Evolutionary conservation across 73 alveolate genomes (phyloP).

Genomic region (Tetrahymena borealis): DNA sequence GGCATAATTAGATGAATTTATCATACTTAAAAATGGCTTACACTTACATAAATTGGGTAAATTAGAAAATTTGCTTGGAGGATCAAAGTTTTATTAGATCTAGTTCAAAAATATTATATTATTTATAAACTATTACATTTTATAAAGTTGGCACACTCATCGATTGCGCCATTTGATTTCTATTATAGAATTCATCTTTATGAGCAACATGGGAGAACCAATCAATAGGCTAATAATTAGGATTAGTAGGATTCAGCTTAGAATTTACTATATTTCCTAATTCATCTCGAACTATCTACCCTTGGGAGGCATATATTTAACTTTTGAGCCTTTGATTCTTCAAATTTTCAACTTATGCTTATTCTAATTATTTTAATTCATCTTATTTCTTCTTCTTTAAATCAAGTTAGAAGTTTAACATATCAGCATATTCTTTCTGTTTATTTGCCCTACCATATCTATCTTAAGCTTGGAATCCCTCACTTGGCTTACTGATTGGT

Average conservation of each 20-base stretch:
- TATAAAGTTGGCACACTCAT: not conserved
- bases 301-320: not conserved
- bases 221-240: not conserved
- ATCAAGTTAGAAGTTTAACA: not conserved
- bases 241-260: not conserved
- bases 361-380: not conserved
- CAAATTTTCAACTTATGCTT: not conserved
- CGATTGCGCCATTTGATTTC: not conserved
- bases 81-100: too few species aligned
- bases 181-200: not conserved
- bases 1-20: too few species aligned
- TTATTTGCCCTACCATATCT: not conserved
- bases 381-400: not conserved
- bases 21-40: too few species aligned
- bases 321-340: not conserved
- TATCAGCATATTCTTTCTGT: not conserved
- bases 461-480: not conserved
- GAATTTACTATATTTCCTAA: not conserved
- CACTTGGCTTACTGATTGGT: not conserved
- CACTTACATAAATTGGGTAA: too few species aligned
- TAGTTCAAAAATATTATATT: too few species aligned
- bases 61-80: too few species aligned
- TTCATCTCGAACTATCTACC: not conserved
- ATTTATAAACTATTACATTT: too few species aligned
- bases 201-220: constrained; percentile 1